Percentiles rank a stretch among this genome's conserved stretches.
These are phyloP conservation scores for Dianthus caryophyllus DNA, from an alignment of 148 eudicot genomes.

Conservation along the genomic window DNA sequence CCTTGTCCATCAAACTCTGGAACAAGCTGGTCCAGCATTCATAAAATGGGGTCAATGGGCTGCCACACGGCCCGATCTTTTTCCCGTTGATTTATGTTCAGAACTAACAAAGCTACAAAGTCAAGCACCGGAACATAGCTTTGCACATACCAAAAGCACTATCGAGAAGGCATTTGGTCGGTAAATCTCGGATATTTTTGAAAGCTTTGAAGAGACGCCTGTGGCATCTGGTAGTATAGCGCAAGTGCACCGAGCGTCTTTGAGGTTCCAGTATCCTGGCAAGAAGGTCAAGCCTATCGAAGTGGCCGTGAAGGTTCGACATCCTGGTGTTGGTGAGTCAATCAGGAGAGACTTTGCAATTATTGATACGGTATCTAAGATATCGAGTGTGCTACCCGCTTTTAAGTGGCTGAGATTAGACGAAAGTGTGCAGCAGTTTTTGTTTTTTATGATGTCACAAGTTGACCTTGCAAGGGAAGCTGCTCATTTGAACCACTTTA, in stretches of 20 bases:
- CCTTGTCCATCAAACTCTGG: slow-evolving; percentile 35
- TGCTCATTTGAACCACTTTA: slow-evolving; percentile 40
- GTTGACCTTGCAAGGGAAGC: slow-evolving; percentile 50
- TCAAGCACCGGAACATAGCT: slow-evolving; percentile 40
- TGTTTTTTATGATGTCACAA: slow-evolving; percentile 45
- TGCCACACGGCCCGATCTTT: slow-evolving; percentile 40
- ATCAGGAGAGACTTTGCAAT: slow-evolving; percentile 44
- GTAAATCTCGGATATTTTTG: slow-evolving; percentile 36
- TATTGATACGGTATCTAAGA: slow-evolving; percentile 31
- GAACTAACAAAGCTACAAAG: slow-evolving; percentile 38
- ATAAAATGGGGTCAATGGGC: slow-evolving; percentile 54
- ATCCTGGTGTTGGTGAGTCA: slow-evolving; percentile 42
- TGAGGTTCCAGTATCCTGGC: slow-evolving; percentile 27
- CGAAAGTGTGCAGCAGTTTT: slow-evolving; percentile 44
- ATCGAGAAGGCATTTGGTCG: slow-evolving; percentile 40
- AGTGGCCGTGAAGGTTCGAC: slow-evolving; percentile 46
- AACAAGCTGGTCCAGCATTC: slow-evolving; percentile 42
- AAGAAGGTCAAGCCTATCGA: slow-evolving; percentile 36
- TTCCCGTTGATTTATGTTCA: slow-evolving; percentile 35
- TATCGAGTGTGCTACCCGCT: slow-evolving; percentile 34
- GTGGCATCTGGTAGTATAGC: slow-evolving; percentile 49
- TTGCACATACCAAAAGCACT: slow-evolving; percentile 29
- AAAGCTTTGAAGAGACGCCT: slow-evolving; percentile 34
- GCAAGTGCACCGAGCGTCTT: slow-evolving; percentile 37
- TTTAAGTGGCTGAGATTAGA: slow-evolving; percentile 38